These are phyloP conservation scores for Rhododendron simsii DNA, from an alignment of 148 eudicot species.

Conservation along the genomic window DNA sequence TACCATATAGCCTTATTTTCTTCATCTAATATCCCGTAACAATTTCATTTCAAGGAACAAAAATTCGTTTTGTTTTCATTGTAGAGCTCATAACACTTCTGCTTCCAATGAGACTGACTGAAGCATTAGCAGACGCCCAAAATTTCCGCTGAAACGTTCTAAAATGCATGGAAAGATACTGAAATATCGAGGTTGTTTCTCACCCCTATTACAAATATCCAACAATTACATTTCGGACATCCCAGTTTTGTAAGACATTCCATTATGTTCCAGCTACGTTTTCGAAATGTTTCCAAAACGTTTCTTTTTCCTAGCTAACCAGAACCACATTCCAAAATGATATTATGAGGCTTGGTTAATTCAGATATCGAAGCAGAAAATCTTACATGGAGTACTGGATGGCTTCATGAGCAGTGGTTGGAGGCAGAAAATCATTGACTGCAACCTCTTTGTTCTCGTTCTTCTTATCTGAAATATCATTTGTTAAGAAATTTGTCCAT, in stretches of 20 bases:
- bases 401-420: constrained; percentile 46
- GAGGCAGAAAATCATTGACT: constrained; percentile 50
- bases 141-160: not conserved
- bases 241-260: not conserved
- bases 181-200: not conserved
- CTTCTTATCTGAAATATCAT: constrained; percentile 43
- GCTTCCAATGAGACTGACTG: not conserved
- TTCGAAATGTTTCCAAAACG: not conserved
- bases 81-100: not conserved
- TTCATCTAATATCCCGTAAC: no score
- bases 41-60: not conserved
- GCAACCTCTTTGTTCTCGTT: constrained; percentile 70
- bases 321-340: not conserved
- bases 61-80: not conserved
- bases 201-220: not conserved
- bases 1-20: not conserved
- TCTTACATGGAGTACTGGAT: constrained; percentile 74
- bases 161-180: not conserved
- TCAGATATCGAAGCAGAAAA: not conserved
- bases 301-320: not conserved
- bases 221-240: not conserved
- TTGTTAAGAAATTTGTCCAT: constrained; percentile 14
- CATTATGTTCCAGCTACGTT: not conserved
- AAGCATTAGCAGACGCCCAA: not conserved
- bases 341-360: not conserved